Conservation (phyloP, 2,329 filamentous ascomycete species). For the Lasiodiplodia sp. region DNA sequence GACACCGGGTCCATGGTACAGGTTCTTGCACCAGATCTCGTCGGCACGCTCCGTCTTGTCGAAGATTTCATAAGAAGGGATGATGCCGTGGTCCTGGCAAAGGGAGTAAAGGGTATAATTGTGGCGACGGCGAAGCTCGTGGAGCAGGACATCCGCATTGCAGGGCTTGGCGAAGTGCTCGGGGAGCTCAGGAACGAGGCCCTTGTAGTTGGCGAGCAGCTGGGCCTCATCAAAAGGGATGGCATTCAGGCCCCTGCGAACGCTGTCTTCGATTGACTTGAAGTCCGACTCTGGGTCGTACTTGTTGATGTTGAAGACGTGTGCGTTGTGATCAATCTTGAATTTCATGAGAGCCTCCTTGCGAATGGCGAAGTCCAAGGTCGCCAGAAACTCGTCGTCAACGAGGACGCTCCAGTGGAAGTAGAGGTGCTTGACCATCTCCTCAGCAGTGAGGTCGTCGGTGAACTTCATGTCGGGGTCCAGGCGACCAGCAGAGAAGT, state of each 20-base stretch:
- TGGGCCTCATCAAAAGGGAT: constrained; percentile 18
- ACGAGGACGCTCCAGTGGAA: constrained; percentile 10
- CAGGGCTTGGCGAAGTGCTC: background rate
- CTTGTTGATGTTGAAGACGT: background rate
- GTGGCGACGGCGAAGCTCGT: background rate
- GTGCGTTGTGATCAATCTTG: constrained; percentile 16
- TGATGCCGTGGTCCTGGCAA: background rate
- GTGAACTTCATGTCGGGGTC: background rate
- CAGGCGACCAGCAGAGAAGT: background rate
- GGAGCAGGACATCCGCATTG: background rate
- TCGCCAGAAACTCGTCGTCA: constrained; percentile 2
- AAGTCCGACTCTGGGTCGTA: background rate
- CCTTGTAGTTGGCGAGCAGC: background rate
- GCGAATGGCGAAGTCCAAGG: constrained; percentile 19
- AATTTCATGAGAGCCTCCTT: constrained; percentile 17
- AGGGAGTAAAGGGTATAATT: background rate
- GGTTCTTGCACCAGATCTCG: too few relatives aligned
- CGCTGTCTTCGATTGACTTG: background rate
- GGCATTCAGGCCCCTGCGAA: constrained; percentile 17
- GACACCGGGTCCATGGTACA: background rate
- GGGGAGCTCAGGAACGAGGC: background rate
- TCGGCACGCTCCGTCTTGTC: too few relatives aligned
- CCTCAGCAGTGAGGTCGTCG: background rate
- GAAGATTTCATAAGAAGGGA: background rate
- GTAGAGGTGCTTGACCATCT: background rate